Conservation (phyloP, 345 rosid species). For the Salix dunnii region DNA sequence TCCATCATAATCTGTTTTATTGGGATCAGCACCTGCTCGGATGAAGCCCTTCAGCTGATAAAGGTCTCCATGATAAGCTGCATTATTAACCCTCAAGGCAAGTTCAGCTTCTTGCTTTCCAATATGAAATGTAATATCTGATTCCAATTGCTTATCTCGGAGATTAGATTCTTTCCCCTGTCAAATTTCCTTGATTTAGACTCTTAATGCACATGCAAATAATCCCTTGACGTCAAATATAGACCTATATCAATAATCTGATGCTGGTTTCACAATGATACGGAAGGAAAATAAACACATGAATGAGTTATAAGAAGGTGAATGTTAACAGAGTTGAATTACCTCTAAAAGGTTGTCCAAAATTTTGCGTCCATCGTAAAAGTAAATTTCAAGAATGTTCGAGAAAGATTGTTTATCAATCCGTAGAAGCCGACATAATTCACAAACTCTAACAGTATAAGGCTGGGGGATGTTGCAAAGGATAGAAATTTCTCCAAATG, state of each 20-base stretch:
- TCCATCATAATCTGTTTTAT: conserved; percentile 86
- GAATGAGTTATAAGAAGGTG: neutral
- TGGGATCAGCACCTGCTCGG: conserved; percentile 84
- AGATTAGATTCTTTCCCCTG: conserved; percentile 73
- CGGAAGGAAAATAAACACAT: neutral
- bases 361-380: conserved; percentile 76
- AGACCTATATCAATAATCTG: neutral
- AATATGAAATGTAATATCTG: conserved; percentile 79
- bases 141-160: conserved; percentile 68
- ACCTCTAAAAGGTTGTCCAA: conserved; percentile 86
- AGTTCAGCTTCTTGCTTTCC: conserved; percentile 96
- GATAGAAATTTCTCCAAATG: conserved; percentile 85
- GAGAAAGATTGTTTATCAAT: conserved; percentile 85
- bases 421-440: conserved; percentile 72
- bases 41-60: conserved; percentile 71
- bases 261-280: neutral
- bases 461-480: conserved; percentile 97
- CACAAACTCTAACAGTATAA: conserved; percentile 70
- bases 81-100: conserved; percentile 77
- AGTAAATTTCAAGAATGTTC: conserved; percentile 82
- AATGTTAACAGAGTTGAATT: neutral
- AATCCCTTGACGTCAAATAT: neutral
- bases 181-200: conserved; percentile 18
- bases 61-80: conserved; percentile 81
- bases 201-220: neutral